Base-by-base conservation (phyloP, 257 asterid species). In the Solanum appendiculatum region DNA sequence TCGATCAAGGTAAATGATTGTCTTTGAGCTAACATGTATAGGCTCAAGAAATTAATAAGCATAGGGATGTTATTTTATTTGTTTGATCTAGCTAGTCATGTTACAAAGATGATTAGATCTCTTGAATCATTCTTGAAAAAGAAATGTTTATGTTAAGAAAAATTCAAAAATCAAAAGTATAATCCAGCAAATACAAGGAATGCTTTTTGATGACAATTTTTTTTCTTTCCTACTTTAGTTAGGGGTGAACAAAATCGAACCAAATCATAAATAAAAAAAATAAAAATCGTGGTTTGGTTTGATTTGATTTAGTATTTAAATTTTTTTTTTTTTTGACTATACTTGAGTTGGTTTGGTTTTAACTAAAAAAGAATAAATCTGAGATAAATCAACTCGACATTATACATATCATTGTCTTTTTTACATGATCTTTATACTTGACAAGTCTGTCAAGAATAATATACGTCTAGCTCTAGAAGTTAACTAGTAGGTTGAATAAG, bases 1-100 rank as follows among this genome's bases (percentile, higher is more conserved):
- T 91, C 11, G 94, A 97, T 88, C 99, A 97, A 91, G 96, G 98
- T 25, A 89, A 31, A 16, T 80, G 40, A 80, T 54, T 20, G 8
- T 48, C 44, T 68, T 69, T 39, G n/a, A 36, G 34, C 48, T 40
- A 84, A 16, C 11, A 37, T 40, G 16, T 64, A 29, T 46, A 42
- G 66, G 66, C 48, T 78, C 84, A 78, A 77, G 63, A 40, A 40
- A 75, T n/a, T 42, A 42, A n/a, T 25, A 77, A 25, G 13, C 39
- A 27, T 42, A 40, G 63, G 84, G 84, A 42, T 78, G 63, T 77
- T 77, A 77, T 77, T 7, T 25, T 77, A 77, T 77, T 25, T 5
- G 27, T 16, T 48, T 80, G 10, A 80, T 46, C 63, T 54, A 54
- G 63, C 64, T 78, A 16, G 10, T 78, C n/a, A 78, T 8, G 40